Percentiles rank a stretch among this genome's conserved stretches.
These are phyloP conservation scores for Bipolaris cookei DNA, from an alignment of 2,329 filamentous ascomycete genomes.

Conservation along the genomic window DNA sequence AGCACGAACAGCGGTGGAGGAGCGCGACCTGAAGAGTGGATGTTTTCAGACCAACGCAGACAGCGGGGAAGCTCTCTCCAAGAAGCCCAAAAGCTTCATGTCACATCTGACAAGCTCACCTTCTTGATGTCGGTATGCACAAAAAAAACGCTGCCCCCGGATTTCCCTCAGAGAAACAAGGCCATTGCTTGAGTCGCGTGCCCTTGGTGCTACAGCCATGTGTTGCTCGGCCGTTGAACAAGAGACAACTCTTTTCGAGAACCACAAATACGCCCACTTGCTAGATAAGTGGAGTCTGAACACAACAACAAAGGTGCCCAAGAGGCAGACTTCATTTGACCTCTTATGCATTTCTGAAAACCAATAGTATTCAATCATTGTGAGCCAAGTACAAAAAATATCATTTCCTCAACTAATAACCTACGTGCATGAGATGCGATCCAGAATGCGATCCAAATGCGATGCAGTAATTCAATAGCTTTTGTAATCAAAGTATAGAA, in stretches of 20 bases:
- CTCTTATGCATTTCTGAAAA: not conserved
- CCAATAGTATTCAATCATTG: not conserved
- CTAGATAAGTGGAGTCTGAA: not conserved
- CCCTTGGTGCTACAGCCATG: not conserved
- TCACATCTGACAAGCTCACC: not conserved
- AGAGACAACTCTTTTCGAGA: not conserved
- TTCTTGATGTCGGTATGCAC: not conserved
- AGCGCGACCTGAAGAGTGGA: slow-evolving; percentile 38
- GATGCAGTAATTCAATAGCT: not conserved
- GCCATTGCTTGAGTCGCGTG: not conserved
- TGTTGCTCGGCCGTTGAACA: not conserved
- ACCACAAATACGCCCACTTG: not conserved
- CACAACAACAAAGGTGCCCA: not conserved
- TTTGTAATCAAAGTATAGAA: too few species aligned
- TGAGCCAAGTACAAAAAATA: not conserved
- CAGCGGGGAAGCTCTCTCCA: too few species aligned
- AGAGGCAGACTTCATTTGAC: not conserved
- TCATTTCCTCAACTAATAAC: not conserved
- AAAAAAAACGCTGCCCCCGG: too few species aligned
- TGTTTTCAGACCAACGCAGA: not conserved
- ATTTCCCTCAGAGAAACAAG: not conserved
- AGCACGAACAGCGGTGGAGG: slow-evolving; percentile 51
- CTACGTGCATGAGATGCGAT: not conserved
- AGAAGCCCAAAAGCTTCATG: too few species aligned
- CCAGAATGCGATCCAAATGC: not conserved